These are phyloP conservation scores for Leishmania arabica DNA, from an alignment of 208 protist genomes.

Conservation along the genomic window DNA sequence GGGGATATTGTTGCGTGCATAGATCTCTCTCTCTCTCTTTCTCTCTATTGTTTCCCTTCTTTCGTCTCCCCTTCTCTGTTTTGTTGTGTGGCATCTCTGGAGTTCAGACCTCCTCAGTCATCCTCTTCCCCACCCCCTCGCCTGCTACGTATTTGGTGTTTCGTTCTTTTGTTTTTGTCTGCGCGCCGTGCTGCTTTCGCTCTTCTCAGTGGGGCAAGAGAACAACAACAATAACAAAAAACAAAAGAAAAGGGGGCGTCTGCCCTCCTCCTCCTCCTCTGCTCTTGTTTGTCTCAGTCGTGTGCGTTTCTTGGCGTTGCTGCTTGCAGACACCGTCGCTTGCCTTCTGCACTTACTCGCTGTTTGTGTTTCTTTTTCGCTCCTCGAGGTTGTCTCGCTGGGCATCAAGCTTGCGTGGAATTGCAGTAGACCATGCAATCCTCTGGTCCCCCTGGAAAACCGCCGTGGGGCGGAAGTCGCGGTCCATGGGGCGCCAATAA, in stretches of 20 bases:
- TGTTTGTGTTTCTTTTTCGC: neutral
- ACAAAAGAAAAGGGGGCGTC: neutral
- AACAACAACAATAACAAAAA: no score
- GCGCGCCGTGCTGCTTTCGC: neutral
- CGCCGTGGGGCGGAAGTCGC: conserved; percentile 6
- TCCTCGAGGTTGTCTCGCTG: neutral
- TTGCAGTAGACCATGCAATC: neutral
- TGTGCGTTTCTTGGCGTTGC: neutral
- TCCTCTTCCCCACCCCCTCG: neutral
- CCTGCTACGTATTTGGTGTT: neutral
- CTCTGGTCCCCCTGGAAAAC: conserved; percentile 1
- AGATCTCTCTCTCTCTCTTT: neutral
- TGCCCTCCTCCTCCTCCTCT: neutral
- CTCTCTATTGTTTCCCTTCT: neutral
- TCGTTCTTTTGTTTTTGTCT: neutral
- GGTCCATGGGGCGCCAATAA: conserved; percentile 5
- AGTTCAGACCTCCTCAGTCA: neutral
- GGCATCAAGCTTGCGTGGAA: neutral
- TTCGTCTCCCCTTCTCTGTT: neutral
- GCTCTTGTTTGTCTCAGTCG: neutral
- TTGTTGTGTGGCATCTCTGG: neutral
- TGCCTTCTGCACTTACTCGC: neutral
- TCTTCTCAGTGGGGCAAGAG: neutral
- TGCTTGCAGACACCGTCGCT: neutral
- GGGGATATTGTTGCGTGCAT: neutral